Base-by-base conservation (phyloP, 495 filamentous ascomycete species). In the Penicilliopsis zonata region DNA sequence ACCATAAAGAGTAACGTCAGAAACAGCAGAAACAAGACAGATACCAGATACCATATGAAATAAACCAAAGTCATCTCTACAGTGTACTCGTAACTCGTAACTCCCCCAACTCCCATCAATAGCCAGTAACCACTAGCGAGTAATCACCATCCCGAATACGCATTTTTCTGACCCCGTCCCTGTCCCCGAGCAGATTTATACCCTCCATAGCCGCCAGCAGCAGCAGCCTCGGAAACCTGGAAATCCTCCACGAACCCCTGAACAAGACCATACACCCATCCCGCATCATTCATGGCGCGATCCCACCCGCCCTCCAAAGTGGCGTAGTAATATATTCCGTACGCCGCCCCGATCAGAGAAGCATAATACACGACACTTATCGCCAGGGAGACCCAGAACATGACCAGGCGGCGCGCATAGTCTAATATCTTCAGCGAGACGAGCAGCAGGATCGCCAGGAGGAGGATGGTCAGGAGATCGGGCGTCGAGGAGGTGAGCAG, bases 331-430 rank as follows among this genome's bases (percentile, higher is more conserved):
- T 70, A 70, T n/a, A n/a, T n/a, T n/a, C n/a, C n/a, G 21, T 66
- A 53, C 0, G 55, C 65, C 1, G 72, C 3, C 0, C 57, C 56
- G 12, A 63, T 52, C 9, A 86, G 18, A 2, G 47, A 39, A 0
- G 55, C 65, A 70, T 73, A 90, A 29, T 82, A 70, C 0, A 68
- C 36, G 26, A 84, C 12, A 18, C 66, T 49, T 34, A 80, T 45
- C 4, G 59, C 64, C 28, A 88, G 45, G 24, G 60, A 47, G n/a
- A 82, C 65, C 74, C 82, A 85, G 51, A 72, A 88, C 47, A 85
- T 61, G 33, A 92, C 55, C 2, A 82, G 53, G 21, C 80, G 67
- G 29, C 71, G 72, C 16, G 79, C 53, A 49, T 76, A 74, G 45
- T 74, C 57, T n/a, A 90, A 53, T 33, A 86, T 44, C 46, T 78